A percentile compares a stretch with the other conserved stretches of the same genome.
These are phyloP conservation scores for rapeseed (Brassica napus) DNA, from an alignment of 345 rosid genomes.

Conservation along the genomic window DNA sequence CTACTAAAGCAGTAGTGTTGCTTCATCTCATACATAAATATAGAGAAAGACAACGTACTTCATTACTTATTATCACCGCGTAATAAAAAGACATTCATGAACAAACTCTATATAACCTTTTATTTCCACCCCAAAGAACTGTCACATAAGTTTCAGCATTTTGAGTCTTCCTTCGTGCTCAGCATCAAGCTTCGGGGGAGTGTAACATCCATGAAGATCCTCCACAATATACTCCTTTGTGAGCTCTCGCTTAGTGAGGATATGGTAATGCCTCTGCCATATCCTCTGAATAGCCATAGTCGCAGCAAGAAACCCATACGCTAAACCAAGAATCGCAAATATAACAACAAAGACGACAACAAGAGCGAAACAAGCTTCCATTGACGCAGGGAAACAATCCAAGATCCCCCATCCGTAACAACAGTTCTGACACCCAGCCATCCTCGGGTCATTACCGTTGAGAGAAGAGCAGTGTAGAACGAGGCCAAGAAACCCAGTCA, in stretches of 20 bases:
- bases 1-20: not conserved
- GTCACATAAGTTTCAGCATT: constrained; percentile 77
- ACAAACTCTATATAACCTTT: constrained; percentile 17
- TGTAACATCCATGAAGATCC: constrained; percentile 84
- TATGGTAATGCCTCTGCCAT: constrained; percentile 96
- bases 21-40: constrained; percentile 11
- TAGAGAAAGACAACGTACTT: not conserved
- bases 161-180: constrained; percentile 75
- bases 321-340: constrained; percentile 84
- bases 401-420: constrained; percentile 96
- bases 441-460: constrained; percentile 74
- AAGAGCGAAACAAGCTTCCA: constrained; percentile 94
- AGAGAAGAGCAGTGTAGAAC: constrained; percentile 82
- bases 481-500: constrained; percentile 89
- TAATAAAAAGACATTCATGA: not conserved
- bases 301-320: constrained; percentile 94
- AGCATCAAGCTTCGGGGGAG: constrained; percentile 77
- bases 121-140: not conserved
- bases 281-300: constrained; percentile 93
- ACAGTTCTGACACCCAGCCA: constrained; percentile 95
- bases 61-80: not conserved
- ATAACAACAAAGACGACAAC: constrained; percentile 82
- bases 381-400: constrained; percentile 93
- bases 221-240: constrained; percentile 90
- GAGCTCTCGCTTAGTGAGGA: constrained; percentile 87